Base-by-base conservation (phyloP, 768 basidiomycete genomes). In the Suillus brevipes region DNA sequence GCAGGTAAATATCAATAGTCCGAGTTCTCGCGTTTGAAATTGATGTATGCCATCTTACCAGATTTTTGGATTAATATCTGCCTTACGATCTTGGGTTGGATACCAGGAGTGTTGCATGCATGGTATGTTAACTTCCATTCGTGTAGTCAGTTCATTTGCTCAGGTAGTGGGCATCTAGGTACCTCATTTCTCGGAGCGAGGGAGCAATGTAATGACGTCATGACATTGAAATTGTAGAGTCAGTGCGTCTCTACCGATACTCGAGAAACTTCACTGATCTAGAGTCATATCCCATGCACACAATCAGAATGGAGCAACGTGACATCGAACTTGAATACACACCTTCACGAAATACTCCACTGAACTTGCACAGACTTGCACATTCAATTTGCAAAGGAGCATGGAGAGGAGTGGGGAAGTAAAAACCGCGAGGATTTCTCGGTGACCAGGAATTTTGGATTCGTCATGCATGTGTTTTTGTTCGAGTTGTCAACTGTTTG, bases 21-120 rank as follows among this genome's bases (percentile, higher is more conserved):
- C 6, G 34, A 36, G 34, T 36, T 50, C 57, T 18, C 25, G 14
- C 64, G 4, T 45, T 57, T 36, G n/a, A 42, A 52, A 31, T 49
- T 58, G 56, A 57, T 14, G 13, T 14, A 53, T 49, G n/a, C 8
- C 37, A 14, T 31, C 34, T 31, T 12, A 49, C 31, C 31, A 77
- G 78, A 80, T 64, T 71, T 81, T 55, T 74, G 73, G 70, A 78
- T 79, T 60, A 81, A 82, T 64, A 72, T 80, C 49, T 66, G 76
- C 6, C 70, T 82, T 5, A 75, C 73, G 65, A 72, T 83, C 38
- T 72, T 85, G 9, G 82, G 82, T 40, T 85, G 83, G 83, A 80
- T 85, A 60, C 84, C 84, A 13, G 84, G 83, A 36, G 77, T 84
- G 9, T 71, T 85, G 56, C 84, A 86, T 68, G 82, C 83, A 23